Evolutionary conservation across 2,329 filamentous ascomycete species (phyloP).

Genomic region (Cercospora brassicicola): DNA sequence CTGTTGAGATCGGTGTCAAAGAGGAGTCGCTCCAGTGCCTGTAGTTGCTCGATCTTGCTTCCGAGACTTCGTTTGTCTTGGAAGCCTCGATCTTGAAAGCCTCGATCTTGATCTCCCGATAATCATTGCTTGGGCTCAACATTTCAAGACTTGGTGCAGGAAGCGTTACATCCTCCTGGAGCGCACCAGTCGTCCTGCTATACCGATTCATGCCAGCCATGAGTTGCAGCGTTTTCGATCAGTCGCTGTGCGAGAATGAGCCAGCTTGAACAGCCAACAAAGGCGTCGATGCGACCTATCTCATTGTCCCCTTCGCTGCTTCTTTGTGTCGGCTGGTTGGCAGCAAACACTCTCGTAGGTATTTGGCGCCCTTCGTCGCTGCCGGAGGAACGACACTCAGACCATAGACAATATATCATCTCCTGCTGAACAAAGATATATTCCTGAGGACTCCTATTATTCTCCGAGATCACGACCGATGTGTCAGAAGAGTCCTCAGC

Average conservation of each 20-base stretch:
- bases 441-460: no score
- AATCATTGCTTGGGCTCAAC: background rate
- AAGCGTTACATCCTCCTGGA: no score
- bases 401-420: background rate
- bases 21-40: background rate
- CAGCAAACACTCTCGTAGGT: background rate
- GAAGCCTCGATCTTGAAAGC: background rate
- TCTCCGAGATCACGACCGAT: background rate
- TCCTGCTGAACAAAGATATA: background rate
- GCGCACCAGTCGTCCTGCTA: no score
- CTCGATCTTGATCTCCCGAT: background rate
- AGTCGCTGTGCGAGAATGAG: background rate
- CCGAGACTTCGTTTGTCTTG: background rate
- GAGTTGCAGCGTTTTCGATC: background rate
- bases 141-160: background rate
- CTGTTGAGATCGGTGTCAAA: background rate
- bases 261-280: background rate
- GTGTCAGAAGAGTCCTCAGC: background rate
- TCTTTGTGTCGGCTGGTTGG: background rate
- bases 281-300: background rate
- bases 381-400: background rate
- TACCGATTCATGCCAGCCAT: no score
- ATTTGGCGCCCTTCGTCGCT: background rate
- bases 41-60: background rate
- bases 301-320: background rate